phyloP scores from a whole-genome alignment of 2,329 filamentous ascomycete species.

The Kalmusia sp. region DNA sequence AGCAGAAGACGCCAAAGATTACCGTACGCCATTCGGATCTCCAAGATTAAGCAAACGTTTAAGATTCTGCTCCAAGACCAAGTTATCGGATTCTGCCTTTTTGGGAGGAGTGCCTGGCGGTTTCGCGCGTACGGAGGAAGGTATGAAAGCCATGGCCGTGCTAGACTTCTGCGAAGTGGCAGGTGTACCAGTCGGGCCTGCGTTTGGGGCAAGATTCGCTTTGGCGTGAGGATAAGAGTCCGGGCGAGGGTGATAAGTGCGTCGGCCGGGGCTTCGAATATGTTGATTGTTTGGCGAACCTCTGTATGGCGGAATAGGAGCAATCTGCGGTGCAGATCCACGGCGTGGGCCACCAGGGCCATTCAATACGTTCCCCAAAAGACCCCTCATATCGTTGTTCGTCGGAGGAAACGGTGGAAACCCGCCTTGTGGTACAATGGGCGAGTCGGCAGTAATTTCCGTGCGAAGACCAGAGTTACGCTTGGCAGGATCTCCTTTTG shows the following conservation, averaged over 20 bases:
- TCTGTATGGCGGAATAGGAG: slow-evolving; percentile 28
- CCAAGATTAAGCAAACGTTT: slow-evolving; percentile 46
- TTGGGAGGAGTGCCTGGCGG: slow-evolving; percentile 26
- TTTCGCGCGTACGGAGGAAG: slow-evolving; percentile 45
- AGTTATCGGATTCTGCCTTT: slow-evolving; percentile 24
- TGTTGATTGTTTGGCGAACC: slow-evolving; percentile 32
- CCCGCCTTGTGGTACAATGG: slow-evolving; percentile 27
- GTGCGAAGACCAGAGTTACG: slow-evolving; percentile 54
- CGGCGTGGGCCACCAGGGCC: slow-evolving; percentile 26
- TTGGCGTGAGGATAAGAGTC: slow-evolving; percentile 29
- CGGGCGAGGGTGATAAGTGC: slow-evolving; percentile 30
- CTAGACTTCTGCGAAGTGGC: slow-evolving; percentile 27
- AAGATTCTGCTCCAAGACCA: slow-evolving; percentile 43
- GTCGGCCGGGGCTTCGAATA: slow-evolving; percentile 30
- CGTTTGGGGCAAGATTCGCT: slow-evolving; percentile 16
- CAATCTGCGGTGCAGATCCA: slow-evolving; percentile 34
- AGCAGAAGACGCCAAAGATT: slow-evolving; percentile 13
- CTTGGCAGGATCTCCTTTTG: slow-evolving; percentile 50
- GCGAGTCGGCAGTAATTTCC: slow-evolving; percentile 47
- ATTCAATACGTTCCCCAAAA: slow-evolving; percentile 22
- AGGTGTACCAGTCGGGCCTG: slow-evolving; percentile 15
- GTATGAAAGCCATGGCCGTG: slow-evolving; percentile 43
- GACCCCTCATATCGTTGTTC: slow-evolving; percentile 27
- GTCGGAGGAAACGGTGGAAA: slow-evolving; percentile 30
- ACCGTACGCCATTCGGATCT: slow-evolving; percentile 30